Conservation (phyloP, 495 filamentous ascomycete species). For the Penicillium fimorum region DNA sequence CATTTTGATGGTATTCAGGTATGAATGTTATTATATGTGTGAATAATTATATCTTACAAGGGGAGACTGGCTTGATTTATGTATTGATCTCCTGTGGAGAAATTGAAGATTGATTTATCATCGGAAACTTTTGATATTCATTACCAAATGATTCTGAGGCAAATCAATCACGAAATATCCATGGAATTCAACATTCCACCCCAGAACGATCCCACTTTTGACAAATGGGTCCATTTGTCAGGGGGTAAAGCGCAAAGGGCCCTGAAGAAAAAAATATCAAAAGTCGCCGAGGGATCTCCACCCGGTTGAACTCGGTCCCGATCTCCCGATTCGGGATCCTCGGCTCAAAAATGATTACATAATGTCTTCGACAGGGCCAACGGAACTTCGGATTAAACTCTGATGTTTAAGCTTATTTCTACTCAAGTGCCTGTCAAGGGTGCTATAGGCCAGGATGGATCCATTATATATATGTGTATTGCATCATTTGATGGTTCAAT, state of each 20-base stretch:
- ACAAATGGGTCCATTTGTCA: not conserved
- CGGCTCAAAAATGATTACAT: not conserved
- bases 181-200: not conserved
- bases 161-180: not conserved
- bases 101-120: constrained; percentile 9
- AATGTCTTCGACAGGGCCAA: not conserved
- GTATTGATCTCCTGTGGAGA: constrained; percentile 2
- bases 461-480: not conserved
- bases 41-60: not conserved
- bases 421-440: not conserved
- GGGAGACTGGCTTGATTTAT: not conserved
- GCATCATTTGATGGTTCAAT: not conserved
- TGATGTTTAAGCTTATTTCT: not conserved
- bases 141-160: not conserved
- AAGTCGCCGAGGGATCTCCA: constrained; percentile 12
- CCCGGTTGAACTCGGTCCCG: constrained; percentile 7
- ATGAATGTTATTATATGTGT: constrained; percentile 8
- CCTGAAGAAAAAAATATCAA: not conserved
- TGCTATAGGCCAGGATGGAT: not conserved
- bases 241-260: not conserved
- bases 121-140: not conserved
- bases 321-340: not conserved
- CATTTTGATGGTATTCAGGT: constrained; percentile 16
- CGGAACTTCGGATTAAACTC: not conserved
- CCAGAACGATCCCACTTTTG: not conserved